Base-by-base conservation (phyloP, 305 asterid genomes). In the Fraxinus floribunda region DNA sequence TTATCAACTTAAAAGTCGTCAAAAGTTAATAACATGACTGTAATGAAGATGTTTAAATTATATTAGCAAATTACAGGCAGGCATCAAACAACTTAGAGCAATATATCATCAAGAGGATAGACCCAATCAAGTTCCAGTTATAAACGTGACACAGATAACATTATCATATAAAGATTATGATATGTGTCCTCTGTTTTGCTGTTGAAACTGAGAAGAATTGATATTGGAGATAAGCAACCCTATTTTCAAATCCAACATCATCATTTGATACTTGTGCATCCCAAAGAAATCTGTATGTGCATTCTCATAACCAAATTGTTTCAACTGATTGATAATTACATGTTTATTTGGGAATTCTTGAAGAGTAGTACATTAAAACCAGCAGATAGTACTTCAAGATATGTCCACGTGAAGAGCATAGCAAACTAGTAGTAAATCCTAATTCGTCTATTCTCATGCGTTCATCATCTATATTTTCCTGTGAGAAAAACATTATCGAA, bases 61-160 rank as follows among this genome's bases (percentile, higher is more conserved):
- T n/a, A 29, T 16, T 52, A 46, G 22, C 38, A 30, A 49, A 9
- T 44, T 22, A 76, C 39, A 44, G 8, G 39, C 24, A 13, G 70
- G 60, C 36, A 30, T 32, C 7, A 41, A 77, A 49, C 41, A 77
- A 77, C 36, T 29, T 52, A 20, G 30, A 4, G 71, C 44, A 49
- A 15, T 15, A 52, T 55, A 77, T 26, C 44, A 49, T 49, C 75
- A 29, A 26, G 16, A 49, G 36, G 66, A 13, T 36, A 80, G 60
- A 77, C 66, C 26, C 78, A 79, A 64, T 77, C 77, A 83, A 39
- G 32, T 32, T 32, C 74, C 49, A 35, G 78, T 34, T 70, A 18
- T 36, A 49, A 38, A 52, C 5, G 52, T 41, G 39, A 80, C 20
- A 39, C 79, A 78, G 39, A 46, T 74, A 35, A 77, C 32, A 44